phyloP scores from a whole-genome alignment of 495 filamentous ascomycete species.

The Penicillium psychrofluorescens region DNA sequence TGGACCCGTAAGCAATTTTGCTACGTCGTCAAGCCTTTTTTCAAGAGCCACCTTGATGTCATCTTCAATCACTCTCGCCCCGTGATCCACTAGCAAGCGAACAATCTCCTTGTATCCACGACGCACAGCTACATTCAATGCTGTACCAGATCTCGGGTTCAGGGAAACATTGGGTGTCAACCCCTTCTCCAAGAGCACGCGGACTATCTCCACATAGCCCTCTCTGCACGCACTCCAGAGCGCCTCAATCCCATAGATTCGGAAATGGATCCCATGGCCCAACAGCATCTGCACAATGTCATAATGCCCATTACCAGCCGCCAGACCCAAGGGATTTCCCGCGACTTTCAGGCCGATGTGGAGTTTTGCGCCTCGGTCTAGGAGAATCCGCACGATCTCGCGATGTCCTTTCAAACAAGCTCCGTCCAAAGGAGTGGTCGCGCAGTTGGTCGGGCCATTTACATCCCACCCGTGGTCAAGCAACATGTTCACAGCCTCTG shows the following conservation, averaged over 20 bases:
- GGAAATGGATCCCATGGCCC: not conserved
- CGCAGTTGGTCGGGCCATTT: not conserved
- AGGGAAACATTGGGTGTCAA: not conserved
- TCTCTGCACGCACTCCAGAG: not conserved
- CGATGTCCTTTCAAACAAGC: not conserved
- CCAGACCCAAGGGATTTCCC: not conserved
- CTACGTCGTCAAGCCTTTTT: not conserved
- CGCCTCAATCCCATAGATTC: not conserved
- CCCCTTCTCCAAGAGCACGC: not conserved
- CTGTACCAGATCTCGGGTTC: not conserved
- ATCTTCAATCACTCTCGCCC: not conserved
- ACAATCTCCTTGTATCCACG: not conserved
- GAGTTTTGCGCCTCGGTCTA: not conserved
- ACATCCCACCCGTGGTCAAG: not conserved
- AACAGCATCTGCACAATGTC: not conserved
- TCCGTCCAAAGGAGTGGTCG: not conserved
- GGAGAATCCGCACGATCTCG: not conserved
- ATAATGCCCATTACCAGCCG: not conserved
- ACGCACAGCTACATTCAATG: not conserved
- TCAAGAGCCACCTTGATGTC: not conserved
- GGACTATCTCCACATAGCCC: not conserved
- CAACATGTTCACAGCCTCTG: not conserved
- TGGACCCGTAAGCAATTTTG: not conserved
- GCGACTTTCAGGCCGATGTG: not conserved
- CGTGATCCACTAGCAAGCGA: not conserved